These are phyloP conservation scores for Aspergillus arachidicola DNA, from an alignment of 2,329 filamentous ascomycete species.

Conservation along the genomic window DNA sequence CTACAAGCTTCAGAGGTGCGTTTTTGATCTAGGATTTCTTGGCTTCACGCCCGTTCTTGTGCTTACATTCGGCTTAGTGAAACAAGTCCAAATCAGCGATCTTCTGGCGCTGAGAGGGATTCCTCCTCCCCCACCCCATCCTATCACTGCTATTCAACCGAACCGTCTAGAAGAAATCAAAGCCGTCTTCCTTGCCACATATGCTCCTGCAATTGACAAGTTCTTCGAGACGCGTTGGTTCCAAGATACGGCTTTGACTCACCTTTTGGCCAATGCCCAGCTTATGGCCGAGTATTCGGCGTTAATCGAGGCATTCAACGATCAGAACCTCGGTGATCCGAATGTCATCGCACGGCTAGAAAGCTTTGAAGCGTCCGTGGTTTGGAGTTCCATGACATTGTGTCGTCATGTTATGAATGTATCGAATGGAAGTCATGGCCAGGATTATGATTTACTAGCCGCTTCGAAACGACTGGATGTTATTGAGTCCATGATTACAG, in stretches of 20 bases:
- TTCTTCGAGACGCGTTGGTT: slow-evolving; percentile 88
- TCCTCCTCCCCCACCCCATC: slow-evolving; percentile 59
- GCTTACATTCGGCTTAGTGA: slow-evolving; percentile 56
- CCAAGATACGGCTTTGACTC: slow-evolving; percentile 55
- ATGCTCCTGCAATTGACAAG: slow-evolving; percentile 71
- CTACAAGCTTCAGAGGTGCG: slow-evolving; percentile 54
- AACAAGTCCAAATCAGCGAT: slow-evolving; percentile 72
- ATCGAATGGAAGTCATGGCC: slow-evolving; percentile 37
- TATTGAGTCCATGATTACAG: slow-evolving; percentile 75
- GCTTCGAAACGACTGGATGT: slow-evolving; percentile 72
- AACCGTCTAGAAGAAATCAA: slow-evolving; percentile 66
- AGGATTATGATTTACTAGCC: slow-evolving; percentile 63
- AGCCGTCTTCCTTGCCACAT: slow-evolving; percentile 73
- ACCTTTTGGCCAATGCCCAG: slow-evolving; percentile 57
- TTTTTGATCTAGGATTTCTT: slow-evolving; percentile 17
- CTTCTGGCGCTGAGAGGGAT: slow-evolving; percentile 67
- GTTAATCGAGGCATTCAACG: slow-evolving; percentile 58
- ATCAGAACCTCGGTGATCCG: slow-evolving; percentile 41
- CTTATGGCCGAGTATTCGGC: slow-evolving; percentile 69
- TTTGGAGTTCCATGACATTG: slow-evolving; percentile 62
- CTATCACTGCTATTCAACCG: slow-evolving; percentile 48
- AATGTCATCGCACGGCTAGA: slow-evolving; percentile 43
- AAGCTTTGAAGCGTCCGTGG: slow-evolving; percentile 61
- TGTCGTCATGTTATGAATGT: slow-evolving; percentile 48
- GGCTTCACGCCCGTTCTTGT: background rate